phyloP scores from a whole-genome alignment of 495 filamentous ascomycete genomes.

The Staphylotrichum longicolle region DNA sequence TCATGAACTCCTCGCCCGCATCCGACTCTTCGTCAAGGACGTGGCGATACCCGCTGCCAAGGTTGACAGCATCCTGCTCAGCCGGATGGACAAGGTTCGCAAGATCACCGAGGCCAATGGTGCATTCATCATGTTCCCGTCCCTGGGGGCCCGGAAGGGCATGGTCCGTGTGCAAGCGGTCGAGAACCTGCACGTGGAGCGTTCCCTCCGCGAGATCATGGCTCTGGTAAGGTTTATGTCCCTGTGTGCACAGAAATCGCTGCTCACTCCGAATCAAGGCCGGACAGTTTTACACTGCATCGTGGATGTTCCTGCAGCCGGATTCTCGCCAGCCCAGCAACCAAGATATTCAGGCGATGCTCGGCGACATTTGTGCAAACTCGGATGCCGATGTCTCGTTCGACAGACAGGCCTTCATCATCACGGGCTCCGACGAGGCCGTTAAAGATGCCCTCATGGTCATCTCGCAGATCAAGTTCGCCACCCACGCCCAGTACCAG shows the following conservation, averaged over 20 bases:
- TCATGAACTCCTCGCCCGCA: constrained; percentile 70
- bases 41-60: constrained; percentile 81
- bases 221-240: constrained; percentile 60
- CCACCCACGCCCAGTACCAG: constrained; percentile 80
- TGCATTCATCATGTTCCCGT: constrained; percentile 86
- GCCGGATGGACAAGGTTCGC: constrained; percentile 89
- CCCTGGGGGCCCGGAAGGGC: constrained; percentile 74
- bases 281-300: constrained; percentile 95
- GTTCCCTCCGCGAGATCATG: constrained; percentile 93
- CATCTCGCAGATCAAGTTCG: constrained; percentile 86
- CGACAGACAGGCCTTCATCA: constrained; percentile 87
- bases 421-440: constrained; percentile 91
- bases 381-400: constrained; percentile 93
- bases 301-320: constrained; percentile 88
- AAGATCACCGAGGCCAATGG: constrained; percentile 98
- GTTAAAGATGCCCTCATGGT: constrained; percentile 92
- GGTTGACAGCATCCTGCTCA: constrained; percentile 88
- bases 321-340: constrained; percentile 64
- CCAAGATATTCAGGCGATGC: constrained; percentile 79
- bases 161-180: constrained; percentile 85
- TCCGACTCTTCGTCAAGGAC: constrained; percentile 88
- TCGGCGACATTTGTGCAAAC: constrained; percentile 93
- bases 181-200: constrained; percentile 89
- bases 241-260: not conserved
- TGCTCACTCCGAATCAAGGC: constrained; percentile 56